Evolutionary conservation across 345 rosid genomes (phyloP).

Genomic region (Euclidium syriacum): DNA sequence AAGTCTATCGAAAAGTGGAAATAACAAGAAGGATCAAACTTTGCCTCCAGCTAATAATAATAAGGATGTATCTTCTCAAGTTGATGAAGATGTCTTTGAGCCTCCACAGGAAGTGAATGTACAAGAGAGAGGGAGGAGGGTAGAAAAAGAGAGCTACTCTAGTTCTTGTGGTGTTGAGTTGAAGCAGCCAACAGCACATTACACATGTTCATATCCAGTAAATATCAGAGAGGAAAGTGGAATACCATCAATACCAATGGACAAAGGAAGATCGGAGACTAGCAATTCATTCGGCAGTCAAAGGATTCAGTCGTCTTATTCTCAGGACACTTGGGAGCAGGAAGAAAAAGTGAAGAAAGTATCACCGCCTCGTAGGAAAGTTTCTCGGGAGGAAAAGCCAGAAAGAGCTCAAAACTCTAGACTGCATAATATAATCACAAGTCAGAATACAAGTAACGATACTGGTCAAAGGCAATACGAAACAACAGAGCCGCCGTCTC

Average conservation of each 20-base stretch:
- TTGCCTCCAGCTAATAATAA: slow-evolving; percentile 42
- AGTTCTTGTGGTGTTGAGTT: slow-evolving; percentile 39
- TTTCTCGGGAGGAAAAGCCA: slow-evolving; percentile 59
- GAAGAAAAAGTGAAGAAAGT: slow-evolving; percentile 80
- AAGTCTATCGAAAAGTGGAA: slow-evolving; percentile 91
- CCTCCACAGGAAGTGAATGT: slow-evolving; percentile 46
- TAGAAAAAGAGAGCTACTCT: slow-evolving; percentile 55
- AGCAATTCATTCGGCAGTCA: slow-evolving; percentile 46
- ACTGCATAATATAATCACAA: slow-evolving; percentile 35
- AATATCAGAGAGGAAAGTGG: slow-evolving; percentile 56
- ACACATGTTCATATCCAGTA: slow-evolving; percentile 37
- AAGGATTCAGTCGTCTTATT: slow-evolving; percentile 36
- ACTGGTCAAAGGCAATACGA: slow-evolving; percentile 40
- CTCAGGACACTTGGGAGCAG: slow-evolving; percentile 48
- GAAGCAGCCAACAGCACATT: slow-evolving; percentile 43
- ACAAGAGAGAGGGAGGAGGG: slow-evolving; percentile 40
- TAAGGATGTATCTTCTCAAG: slow-evolving; percentile 50
- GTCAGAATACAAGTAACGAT: slow-evolving; percentile 38
- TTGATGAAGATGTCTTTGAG: slow-evolving; percentile 56
- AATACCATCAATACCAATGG: slow-evolving; percentile 43
- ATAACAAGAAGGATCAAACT: slow-evolving; percentile 66
- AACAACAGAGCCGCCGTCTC: slow-evolving; percentile 45
- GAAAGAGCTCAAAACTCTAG: slow-evolving; percentile 52
- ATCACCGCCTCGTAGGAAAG: slow-evolving; percentile 85
- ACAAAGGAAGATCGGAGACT: slow-evolving; percentile 51